A percentile compares a stretch with the other conserved stretches of the same genome.
Evolutionary conservation across 148 eudicot genomes (phyloP).

Genomic region (Vaccinium corymbosum): DNA sequence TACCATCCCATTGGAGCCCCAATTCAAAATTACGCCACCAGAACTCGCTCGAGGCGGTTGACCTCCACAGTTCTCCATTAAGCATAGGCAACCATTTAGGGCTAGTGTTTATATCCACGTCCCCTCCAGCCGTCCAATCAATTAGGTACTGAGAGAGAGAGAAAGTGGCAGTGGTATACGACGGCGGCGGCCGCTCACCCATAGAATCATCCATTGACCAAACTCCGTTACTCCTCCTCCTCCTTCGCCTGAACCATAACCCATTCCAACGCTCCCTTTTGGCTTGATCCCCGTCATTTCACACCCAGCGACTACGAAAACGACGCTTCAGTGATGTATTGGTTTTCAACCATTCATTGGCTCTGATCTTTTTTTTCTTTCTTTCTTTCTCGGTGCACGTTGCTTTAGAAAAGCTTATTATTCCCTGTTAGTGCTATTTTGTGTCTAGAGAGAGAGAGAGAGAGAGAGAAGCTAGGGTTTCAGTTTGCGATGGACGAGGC

Average conservation of each 20-base stretch:
- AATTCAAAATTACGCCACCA: too few relatives aligned
- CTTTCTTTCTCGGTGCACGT: background rate
- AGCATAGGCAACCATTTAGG: background rate
- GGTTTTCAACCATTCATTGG: background rate
- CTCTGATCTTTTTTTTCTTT: background rate
- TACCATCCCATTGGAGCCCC: too few relatives aligned
- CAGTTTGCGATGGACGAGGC: conserved; percentile 50
- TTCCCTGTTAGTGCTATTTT: background rate
- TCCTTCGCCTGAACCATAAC: background rate
- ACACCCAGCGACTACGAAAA: conserved; percentile 4
- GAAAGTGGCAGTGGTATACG: background rate
- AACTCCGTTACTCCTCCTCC: background rate
- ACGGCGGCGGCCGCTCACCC: background rate
- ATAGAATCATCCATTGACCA: background rate
- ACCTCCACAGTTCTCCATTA: background rate
- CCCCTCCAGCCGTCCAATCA: too few relatives aligned
- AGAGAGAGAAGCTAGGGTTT: conserved; percentile 12
- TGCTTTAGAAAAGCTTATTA: background rate
- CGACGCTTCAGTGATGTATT: background rate
- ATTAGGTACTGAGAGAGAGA: background rate
- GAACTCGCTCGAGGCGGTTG: background rate
- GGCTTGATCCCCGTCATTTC: background rate
- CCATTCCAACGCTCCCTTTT: background rate
- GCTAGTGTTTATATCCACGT: too few relatives aligned
- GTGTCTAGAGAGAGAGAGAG: background rate